Evolutionary conservation across 1,284 basidiomycete genomes (phyloP).

Genomic region (Wolfiporia cocos): DNA sequence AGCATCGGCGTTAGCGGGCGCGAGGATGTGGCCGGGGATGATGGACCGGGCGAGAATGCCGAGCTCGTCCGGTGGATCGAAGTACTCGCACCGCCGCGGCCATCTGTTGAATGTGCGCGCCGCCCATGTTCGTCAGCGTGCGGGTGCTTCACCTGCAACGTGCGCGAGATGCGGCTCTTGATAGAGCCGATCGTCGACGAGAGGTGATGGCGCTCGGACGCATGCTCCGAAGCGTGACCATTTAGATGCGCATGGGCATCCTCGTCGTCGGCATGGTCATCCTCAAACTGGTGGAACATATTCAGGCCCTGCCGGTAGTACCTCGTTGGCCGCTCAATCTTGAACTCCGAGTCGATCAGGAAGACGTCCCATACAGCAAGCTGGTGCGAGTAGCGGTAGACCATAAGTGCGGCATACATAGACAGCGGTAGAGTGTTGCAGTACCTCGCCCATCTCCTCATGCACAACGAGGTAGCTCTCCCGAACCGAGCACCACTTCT

Average conservation of each 20-base stretch:
- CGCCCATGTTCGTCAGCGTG: too few relatives aligned
- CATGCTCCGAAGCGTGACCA: conserved; percentile 13
- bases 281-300: conserved; percentile 36
- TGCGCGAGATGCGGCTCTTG: conserved; percentile 40
- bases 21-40: conserved; percentile 22
- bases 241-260: conserved; percentile 17
- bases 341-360: conserved; percentile 87
- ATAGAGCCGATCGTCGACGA: conserved; percentile 44
- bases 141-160: too few relatives aligned
- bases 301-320: conserved; percentile 76
- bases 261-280: conserved; percentile 19
- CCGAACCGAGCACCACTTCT: conserved; percentile 90
- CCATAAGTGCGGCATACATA: neutral
- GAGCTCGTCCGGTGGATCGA: conserved; percentile 10
- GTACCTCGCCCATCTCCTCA: conserved; percentile 82
- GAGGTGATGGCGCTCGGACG: conserved; percentile 20
- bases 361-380: conserved; percentile 89
- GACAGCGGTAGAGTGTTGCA: neutral
- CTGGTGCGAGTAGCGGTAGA: conserved; percentile 31
- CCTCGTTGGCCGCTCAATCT: conserved; percentile 73
- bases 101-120: conserved; percentile 16
- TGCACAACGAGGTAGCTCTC: conserved; percentile 91
- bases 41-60: conserved; percentile 24
- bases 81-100: neutral
- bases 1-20: conserved; percentile 47